Evolutionary conservation across 2,329 filamentous ascomycete genomes (phyloP), one percentile per base, ranked within the genome.

Genomic region (Pseudogymnoascus sp.): DNA sequence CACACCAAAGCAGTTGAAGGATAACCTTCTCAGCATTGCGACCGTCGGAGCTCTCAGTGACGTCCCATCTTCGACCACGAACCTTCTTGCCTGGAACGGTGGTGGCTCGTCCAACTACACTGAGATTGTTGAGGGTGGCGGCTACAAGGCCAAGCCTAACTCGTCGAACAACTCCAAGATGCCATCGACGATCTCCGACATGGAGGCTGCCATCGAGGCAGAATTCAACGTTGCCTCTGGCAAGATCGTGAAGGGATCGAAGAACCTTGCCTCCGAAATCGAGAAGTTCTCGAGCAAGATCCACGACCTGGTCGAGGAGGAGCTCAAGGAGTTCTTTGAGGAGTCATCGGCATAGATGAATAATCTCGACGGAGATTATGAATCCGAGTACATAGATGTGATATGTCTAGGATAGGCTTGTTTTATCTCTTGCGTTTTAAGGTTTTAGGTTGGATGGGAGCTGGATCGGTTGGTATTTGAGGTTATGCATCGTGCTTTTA

Each of bases 71-170:
- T 87, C 90, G 76, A 99, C 96, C 70, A 87, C 87, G 76, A 99
- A 99, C 85, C 83, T 96, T 74, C 91, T 99, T 67, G 93, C 93
- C 77, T 99, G 93, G 93, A 99, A 99, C 85, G 95, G 96, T 76
- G 96, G 92, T 80, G 95, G 95, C 74, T 89, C 86, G 75, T 87
- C 84, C 80, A 96, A 99, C 88, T 97, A 90, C 86, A 84, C 85
- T 66, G 82, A 89, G 71, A 96, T 97, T 73, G 78, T 96, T 68
- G 79, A 86, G 71, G 81, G 86, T 71, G 90, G 91, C 73, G 81
- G 85, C 72, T 93, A 93, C 82, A 82, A 83, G 70, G 81, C 76
- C 68, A 78, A 83, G 73, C 26, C 47, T 11, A 74, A 77, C 69
- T 71, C 77, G 61, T 70, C 77, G 63, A 77, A 80, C 69, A 75